phyloP scores from a whole-genome alignment of 2,329 filamentous ascomycete species.

The Ophidiomyces ophidiicola region DNA sequence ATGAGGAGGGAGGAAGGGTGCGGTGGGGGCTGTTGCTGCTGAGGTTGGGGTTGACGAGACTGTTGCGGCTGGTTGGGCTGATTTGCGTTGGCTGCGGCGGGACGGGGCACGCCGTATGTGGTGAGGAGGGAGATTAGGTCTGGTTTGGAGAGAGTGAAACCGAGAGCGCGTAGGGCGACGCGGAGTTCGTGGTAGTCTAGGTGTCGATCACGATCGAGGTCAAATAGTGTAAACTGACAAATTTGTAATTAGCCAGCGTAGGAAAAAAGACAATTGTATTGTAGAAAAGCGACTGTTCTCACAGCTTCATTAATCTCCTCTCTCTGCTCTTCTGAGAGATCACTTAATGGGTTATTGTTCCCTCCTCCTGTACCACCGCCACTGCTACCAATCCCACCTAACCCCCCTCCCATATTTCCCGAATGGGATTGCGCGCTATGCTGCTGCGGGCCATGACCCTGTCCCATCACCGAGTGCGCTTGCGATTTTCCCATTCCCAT shows the following conservation, averaged over 20 bases:
- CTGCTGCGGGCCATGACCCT: conserved; percentile 23
- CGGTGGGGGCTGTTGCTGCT: conserved; percentile 33
- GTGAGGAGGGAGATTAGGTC: conserved; percentile 74
- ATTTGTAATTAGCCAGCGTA: not conserved
- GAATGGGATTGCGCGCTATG: conserved; percentile 34
- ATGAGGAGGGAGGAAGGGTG: conserved; percentile 58
- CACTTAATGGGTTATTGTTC: conserved; percentile 40
- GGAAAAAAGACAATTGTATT: not conserved
- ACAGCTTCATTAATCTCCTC: conserved; percentile 92
- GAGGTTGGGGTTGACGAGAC: conserved; percentile 27
- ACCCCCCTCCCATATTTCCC: conserved; percentile 15
- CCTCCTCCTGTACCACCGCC: conserved; percentile 32
- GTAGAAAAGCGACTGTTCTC: conserved; percentile 29
- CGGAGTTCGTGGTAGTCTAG: conserved; percentile 98
- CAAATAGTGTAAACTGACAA: conserved; percentile 76
- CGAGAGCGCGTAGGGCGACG: conserved; percentile 87
- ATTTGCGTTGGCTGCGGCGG: conserved; percentile 38
- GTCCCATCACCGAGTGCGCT: conserved; percentile 14
- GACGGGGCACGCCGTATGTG: conserved; percentile 56
- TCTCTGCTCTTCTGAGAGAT: conserved; percentile 72
- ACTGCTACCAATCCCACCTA: conserved; percentile 24
- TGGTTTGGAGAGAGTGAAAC: conserved; percentile 78
- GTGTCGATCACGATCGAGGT: conserved; percentile 84
- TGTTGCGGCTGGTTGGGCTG: conserved; percentile 16
- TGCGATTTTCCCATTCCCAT: conserved; percentile 20